These are phyloP conservation scores for Botrytis tulipae DNA, from an alignment of 2,329 filamentous ascomycete species.

Conservation along the genomic window DNA sequence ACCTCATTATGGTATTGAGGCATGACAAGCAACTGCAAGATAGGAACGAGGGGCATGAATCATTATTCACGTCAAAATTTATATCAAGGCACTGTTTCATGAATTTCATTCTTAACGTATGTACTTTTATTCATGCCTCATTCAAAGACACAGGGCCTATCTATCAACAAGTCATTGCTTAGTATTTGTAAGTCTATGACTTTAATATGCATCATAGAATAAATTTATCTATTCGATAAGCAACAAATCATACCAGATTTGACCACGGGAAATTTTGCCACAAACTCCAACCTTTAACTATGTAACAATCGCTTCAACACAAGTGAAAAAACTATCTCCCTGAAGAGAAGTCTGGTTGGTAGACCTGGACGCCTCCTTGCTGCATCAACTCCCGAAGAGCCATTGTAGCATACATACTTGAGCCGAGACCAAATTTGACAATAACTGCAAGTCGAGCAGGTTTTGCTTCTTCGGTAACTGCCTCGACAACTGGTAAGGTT, in stretches of 20 bases:
- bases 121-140: slow-evolving; percentile 11
- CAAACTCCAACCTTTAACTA: slow-evolving; percentile 5
- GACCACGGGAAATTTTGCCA: neutral
- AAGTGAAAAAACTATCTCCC: slow-evolving; percentile 24
- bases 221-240: neutral
- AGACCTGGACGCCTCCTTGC: slow-evolving; percentile 59
- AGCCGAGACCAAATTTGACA: slow-evolving; percentile 72
- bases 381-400: slow-evolving; percentile 77
- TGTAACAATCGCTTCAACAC: neutral
- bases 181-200: neutral
- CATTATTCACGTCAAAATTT: neutral
- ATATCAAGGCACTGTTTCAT: neutral
- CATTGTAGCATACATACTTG: slow-evolving; percentile 83
- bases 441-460: slow-evolving; percentile 61
- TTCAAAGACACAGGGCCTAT: neutral
- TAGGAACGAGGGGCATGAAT: neutral
- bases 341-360: slow-evolving; percentile 58
- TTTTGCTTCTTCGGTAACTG: neutral
- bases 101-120: neutral
- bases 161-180: neutral
- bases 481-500: neutral
- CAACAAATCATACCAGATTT: slow-evolving; percentile 13
- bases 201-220: neutral
- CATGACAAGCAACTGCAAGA: neutral
- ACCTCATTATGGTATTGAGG: too few relatives aligned